Base-by-base conservation (phyloP, 2,329 filamentous ascomycete species). In the Aspergillus quadricinctus region DNA sequence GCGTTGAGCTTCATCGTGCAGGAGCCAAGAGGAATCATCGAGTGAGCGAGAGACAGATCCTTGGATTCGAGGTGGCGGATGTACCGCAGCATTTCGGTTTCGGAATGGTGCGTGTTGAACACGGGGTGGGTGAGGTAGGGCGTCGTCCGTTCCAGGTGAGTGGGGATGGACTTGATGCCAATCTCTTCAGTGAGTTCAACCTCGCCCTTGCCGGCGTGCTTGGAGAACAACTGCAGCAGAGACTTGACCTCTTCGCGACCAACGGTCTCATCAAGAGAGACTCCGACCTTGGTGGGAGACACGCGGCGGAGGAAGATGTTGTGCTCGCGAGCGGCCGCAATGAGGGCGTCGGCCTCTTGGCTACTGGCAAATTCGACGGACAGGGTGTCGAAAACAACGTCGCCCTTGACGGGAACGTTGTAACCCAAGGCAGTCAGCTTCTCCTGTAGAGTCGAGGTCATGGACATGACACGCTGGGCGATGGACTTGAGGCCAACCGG, bases 1-100 rank as follows among this genome's bases (percentile, higher is more conserved):
- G 89, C 90, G 72, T 97, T 97, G 53, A 97, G 85, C 81, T 97
- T 97, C 93, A 97, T 97, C 14, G 93, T 97, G 80, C 93, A 97
- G 1, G 93, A 97, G 21, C 93, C 93, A 1, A 97, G 83, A 2
- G 93, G 92, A 59, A 97, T 97, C 93, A 97, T 97, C 17, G 92
- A 97, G 77, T 97, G 93, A 2, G 92, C 90, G 4, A 97, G 81
- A 1, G 93, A 97, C 14, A 97, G 79, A 71, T 97, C 93, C 79
- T 96, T 97, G 51, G 92, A 96, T 72, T 96, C 89, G 4, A 97
- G 81, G 71, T 96, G 90, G 70, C 93, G 83, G 66, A 97, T 96
- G 77, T 97, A 97, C 46, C 93, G 88, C 51, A 97, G 80, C 66
- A 97, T 83, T 75, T 97, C 91, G 0, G 93, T 97, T 77, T 97